Evolutionary conservation across 768 basidiomycete genomes (phyloP), one percentile per base, ranked within the genome.

Genomic region (Crassisporium funariophilum): DNA sequence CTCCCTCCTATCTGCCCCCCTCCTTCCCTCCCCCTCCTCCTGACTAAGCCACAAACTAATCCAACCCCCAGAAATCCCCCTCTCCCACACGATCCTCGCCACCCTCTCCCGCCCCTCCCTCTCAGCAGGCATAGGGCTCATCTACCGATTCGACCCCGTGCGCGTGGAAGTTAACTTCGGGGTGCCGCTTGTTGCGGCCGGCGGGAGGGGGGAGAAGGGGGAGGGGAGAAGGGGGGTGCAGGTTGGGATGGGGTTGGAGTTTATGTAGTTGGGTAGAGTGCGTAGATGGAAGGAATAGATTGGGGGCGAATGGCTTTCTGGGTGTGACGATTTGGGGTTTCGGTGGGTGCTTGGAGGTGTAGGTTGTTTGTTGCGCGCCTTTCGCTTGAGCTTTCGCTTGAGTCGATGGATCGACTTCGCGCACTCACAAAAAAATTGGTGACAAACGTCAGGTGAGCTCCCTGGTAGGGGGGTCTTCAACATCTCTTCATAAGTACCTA

Each of bases 131-230:
- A 57, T 93, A 10, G 94, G 93, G 3, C 68, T 97, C 12, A 78
- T 95, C 23, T 95, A 93, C 60, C 75, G 82, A 25, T 84, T 93
- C 53, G 86, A 91, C 49, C 86, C 90, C 4, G 75, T 91, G 15
- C 76, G 94, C n/a, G 75, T 92, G 20, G 94, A 97, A 65, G 72
- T 91, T 48, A 95, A 95, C 64, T 79, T 95, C 52, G 91, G 92
- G 5, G 73, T 95, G 25, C 93, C 93, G 4, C 71, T 97, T 3
- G 77, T 85, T 2, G 79, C 82, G 2, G n/a, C n/a, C n/a, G n/a
- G n/a, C n/a, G n/a, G n/a, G n/a, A n/a, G n/a, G n/a, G 80, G 79
- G 35, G 78, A 73, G 57, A 81, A 79, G 44, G 92, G 91, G 64
- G 82, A 81, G 7, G 57, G 66, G 45, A 75, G 81, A 58, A 82